phyloP scores from a whole-genome alignment of 495 filamentous ascomycete species.

The Lepraria neglecta region DNA sequence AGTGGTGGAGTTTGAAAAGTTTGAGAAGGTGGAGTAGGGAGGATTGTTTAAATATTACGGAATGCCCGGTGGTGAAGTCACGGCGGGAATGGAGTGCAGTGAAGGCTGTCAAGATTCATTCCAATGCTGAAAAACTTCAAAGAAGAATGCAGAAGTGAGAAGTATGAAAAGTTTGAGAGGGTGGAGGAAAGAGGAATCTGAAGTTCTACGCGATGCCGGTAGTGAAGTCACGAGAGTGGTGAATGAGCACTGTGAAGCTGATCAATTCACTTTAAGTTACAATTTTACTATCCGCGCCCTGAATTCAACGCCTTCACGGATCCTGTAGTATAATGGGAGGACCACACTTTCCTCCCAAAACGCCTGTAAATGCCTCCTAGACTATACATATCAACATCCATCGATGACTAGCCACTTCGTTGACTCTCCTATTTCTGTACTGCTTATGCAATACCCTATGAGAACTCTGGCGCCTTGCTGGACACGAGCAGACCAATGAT shows the following conservation, averaged over 20 bases:
- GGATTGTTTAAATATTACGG: too few species aligned
- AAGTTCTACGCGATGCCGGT: not conserved
- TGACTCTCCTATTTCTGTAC: not conserved
- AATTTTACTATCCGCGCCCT: not conserved
- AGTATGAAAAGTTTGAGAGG: too few species aligned
- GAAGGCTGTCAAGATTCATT: too few species aligned
- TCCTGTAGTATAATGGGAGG: not conserved
- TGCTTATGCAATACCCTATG: not conserved
- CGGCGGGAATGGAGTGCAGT: too few species aligned
- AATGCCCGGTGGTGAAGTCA: too few species aligned
- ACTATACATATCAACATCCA: not conserved
- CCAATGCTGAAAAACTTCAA: too few species aligned
- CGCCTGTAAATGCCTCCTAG: constrained; percentile 2
- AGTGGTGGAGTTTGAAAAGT: not conserved
- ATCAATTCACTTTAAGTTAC: constrained; percentile 1
- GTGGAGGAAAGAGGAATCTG: too few species aligned
- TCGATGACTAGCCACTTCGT: not conserved
- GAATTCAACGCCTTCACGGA: not conserved
- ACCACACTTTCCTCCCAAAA: not conserved
- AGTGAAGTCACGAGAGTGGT: not conserved
- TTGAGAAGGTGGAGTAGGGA: too few species aligned
- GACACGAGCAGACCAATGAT: constrained; percentile 89
- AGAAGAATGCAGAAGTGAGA: too few species aligned
- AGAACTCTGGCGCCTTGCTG: constrained; percentile 72
- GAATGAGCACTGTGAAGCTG: constrained; percentile 1